phyloP scores from a whole-genome alignment of 2,329 filamentous ascomycete genomes.

The Pseudogymnoascus sp. region DNA sequence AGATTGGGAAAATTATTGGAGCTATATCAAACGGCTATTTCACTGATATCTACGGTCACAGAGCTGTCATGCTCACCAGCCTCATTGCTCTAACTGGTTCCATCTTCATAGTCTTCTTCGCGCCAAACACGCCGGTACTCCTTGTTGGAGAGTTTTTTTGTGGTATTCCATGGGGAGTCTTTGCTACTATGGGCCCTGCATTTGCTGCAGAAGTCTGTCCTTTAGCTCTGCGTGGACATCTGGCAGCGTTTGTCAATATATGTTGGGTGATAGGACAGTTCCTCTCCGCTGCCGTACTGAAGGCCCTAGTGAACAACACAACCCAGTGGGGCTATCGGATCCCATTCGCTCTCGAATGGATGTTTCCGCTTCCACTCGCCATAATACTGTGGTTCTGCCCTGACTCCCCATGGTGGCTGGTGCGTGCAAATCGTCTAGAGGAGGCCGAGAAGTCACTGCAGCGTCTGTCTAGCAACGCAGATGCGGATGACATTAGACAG shows the following conservation, averaged over 20 bases:
- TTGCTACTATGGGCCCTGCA: constrained; percentile 31
- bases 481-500: constrained; percentile 34
- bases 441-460: constrained; percentile 30
- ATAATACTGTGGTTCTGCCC: constrained; percentile 35
- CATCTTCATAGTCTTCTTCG: constrained; percentile 39
- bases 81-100: constrained; percentile 34
- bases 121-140: constrained; percentile 34
- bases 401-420: constrained; percentile 40
- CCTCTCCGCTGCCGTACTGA: constrained; percentile 37
- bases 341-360: constrained; percentile 39
- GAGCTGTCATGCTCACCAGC: constrained; percentile 36
- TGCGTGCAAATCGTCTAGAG: constrained; percentile 33
- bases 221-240: constrained; percentile 40
- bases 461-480: constrained; percentile 21
- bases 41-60: constrained; percentile 38
- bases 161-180: constrained; percentile 40
- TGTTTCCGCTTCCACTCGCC: constrained; percentile 37
- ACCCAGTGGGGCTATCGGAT: constrained; percentile 40
- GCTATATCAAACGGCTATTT: constrained; percentile 34
- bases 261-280: constrained; percentile 41
- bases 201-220: constrained; percentile 39
- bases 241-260: constrained; percentile 42
- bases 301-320: constrained; percentile 31
- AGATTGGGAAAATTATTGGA: constrained; percentile 34
- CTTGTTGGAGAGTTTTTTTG: constrained; percentile 38